Evolutionary conservation across 1,139 yeast genomes (phyloP).

Genomic region (Suhomyces yuchorum): DNA sequence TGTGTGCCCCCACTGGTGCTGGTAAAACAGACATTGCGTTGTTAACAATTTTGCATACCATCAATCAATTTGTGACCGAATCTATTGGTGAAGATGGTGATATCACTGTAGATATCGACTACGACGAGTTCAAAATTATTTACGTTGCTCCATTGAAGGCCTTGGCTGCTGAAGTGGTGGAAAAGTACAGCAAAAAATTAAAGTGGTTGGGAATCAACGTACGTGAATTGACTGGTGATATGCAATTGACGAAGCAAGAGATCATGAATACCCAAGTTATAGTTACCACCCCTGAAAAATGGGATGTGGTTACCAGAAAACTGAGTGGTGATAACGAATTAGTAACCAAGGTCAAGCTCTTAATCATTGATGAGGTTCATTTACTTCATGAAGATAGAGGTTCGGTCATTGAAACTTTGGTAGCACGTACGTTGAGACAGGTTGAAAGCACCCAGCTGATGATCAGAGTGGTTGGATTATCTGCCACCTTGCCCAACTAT

Average conservation of each 20-base stretch:
- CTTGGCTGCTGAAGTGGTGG: conserved; percentile 95
- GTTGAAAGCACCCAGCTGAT: conserved; percentile 92
- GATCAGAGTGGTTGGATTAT: conserved; percentile 94
- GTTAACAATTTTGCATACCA: conserved; percentile 75
- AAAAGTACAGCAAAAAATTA: conserved; percentile 76
- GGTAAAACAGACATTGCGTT: conserved; percentile 98
- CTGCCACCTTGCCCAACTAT: conserved; percentile 94
- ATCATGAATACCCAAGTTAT: conserved; percentile 84
- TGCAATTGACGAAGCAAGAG: conserved; percentile 87
- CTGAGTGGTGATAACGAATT: conserved; percentile 82
- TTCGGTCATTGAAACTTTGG: conserved; percentile 92
- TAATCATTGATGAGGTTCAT: conserved; percentile 96
- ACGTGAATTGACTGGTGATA: conserved; percentile 93
- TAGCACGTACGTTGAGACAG: conserved; percentile 91
- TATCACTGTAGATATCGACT: conserved; percentile 63
- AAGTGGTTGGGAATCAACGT: conserved; percentile 86
- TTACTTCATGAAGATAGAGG: conserved; percentile 97
- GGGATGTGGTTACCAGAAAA: conserved; percentile 98
- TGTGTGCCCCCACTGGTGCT: conserved; percentile 99
- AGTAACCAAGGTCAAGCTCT: conserved; percentile 77
- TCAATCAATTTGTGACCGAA: conserved; percentile 65
- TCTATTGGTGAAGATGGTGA: conserved; percentile 48
- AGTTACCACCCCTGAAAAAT: conserved; percentile 96
- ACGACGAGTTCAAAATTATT: conserved; percentile 83
- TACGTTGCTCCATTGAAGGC: conserved; percentile 98